Base-by-base conservation (phyloP, 2,329 filamentous ascomycete genomes). In the Huntiella abstrusa region DNA sequence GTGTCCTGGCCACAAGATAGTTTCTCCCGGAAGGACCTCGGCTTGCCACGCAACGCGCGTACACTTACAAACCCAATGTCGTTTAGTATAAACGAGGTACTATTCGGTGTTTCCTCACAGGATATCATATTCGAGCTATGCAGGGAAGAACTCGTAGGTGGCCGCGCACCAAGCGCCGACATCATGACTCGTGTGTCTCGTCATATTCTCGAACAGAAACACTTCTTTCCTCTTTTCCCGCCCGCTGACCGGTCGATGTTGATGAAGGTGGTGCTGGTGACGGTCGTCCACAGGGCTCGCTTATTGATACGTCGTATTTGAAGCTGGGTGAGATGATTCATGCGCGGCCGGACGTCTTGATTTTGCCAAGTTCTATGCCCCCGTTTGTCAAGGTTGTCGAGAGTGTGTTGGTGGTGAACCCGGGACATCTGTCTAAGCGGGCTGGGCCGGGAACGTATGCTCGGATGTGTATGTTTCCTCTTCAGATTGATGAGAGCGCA, bases 381-480 rank as follows among this genome's bases (percentile, higher is more conserved):
- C 80, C 86, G 2, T 94, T 92, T 67, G 83, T 84, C 35, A 92
- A 83, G 74, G 85, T 95, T 37, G 78, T 96, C 8, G 84, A 95
- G 56, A 84, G 80, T 53, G 86, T 95, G 0, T 63, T 96, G 5
- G 77, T 86, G 10, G 80, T 98, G 56, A 98, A 98, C 59, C 88
- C 91, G 0, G 88, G 91, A 4, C 79, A 76, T 43, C 64, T 94
- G 33, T 91, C 85, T 12, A 95, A 93, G 63, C 76, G 83, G 48
- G 78, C 77, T 49, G 86, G 80, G 1, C 71, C 87, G 0, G 91
- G 91, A 4, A 94, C 86, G 1, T 96, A 81, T 59, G 83, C 85
- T 1, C 77, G 80, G 43, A 72, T 98, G 68, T 75, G 75, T 15
- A 63, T 96, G 5, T 71, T 83, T 52, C 77, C 83, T 2, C 74